Percentiles rank a stretch among this genome's conserved stretches.
Conservation (phyloP, 441 rosid genomes). For the Caryocar brasiliense region DNA sequence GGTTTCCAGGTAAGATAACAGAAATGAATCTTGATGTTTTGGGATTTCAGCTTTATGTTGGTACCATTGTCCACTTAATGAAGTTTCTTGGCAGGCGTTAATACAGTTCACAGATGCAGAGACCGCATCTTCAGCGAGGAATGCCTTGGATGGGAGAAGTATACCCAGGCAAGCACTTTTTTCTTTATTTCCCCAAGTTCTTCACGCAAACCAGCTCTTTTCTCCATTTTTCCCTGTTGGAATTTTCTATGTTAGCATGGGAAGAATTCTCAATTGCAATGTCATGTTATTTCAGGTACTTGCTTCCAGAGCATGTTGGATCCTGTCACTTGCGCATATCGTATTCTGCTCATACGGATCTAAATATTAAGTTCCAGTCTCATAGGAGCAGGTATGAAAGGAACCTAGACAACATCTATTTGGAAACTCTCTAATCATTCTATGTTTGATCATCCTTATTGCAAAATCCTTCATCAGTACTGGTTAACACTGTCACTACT, state of each 20-base stretch:
- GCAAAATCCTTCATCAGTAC: not conserved
- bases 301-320: conserved; percentile 80
- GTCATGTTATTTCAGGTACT: conserved; percentile 40
- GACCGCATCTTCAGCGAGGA: conserved; percentile 81
- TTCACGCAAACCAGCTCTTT: not conserved
- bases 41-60: not conserved
- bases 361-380: conserved; percentile 97
- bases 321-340: conserved; percentile 81
- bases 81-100: conserved; percentile 53
- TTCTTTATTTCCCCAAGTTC: conserved; percentile 5
- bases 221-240: not conserved
- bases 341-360: conserved; percentile 94
- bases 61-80: conserved; percentile 3
- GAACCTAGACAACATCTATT: conserved; percentile 2
- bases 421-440: conserved; percentile 2
- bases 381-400: conserved; percentile 84
- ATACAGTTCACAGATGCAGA: conserved; percentile 90
- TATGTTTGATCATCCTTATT: conserved; percentile 10
- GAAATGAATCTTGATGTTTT: conserved; percentile 1
- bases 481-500: conserved; percentile 1
- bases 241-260: not conserved
- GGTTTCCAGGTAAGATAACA: conserved; percentile 73
- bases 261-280: not conserved
- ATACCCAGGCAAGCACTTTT: conserved; percentile 56
- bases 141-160: conserved; percentile 93